Base-by-base conservation (phyloP, 768 basidiomycete species). In the Tulasnella sp. region DNA sequence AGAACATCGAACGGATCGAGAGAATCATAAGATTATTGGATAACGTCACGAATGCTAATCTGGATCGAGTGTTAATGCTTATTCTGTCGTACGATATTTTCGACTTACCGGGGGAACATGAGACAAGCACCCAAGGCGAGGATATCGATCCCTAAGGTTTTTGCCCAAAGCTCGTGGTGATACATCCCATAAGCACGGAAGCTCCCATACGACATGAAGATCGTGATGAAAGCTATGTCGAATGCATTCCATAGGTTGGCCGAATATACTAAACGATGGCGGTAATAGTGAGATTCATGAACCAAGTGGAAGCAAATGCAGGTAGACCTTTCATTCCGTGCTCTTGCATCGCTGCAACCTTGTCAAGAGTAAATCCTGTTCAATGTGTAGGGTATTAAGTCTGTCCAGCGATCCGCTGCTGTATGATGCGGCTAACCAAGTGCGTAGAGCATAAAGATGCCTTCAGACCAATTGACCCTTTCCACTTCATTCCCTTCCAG, bases 281-380 rank as follows among this genome's bases (percentile, higher is more conserved):
- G 35, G 32, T 9, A 36, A 6, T 8, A 68, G 6, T 17, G 62
- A 22, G 29, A 12, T n/a, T 2, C 1, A 6, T 39, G 67, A 17
- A 40, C 32, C 4, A 37, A 34, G 5, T 62, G 62, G 32, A 22
- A 62, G 12, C 14, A 71, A 62, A 19, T 36, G 52, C 16, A 59
- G 40, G 40, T 36, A 19, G 62, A 91, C 95, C 92, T 86, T 86
- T 88, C 64, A 98, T 88, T 4, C 95, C 95, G 78, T 94, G 94
- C 78, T 98, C 95, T 78, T 97, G 92, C 89, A 96, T 94, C 3
- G 94, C 90, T 26, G 95, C 95, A 9, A 95, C 82, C 78, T 94
- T 96, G 78, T 98, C 95, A 22, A 98, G 83, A 0, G 92, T 87
- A 79, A 97, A 98, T 0, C 95, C 95, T 76, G 89, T 62, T 34